phyloP scores from a whole-genome alignment of 164 flowering plant genomes.

The Platanus orientalis region DNA sequence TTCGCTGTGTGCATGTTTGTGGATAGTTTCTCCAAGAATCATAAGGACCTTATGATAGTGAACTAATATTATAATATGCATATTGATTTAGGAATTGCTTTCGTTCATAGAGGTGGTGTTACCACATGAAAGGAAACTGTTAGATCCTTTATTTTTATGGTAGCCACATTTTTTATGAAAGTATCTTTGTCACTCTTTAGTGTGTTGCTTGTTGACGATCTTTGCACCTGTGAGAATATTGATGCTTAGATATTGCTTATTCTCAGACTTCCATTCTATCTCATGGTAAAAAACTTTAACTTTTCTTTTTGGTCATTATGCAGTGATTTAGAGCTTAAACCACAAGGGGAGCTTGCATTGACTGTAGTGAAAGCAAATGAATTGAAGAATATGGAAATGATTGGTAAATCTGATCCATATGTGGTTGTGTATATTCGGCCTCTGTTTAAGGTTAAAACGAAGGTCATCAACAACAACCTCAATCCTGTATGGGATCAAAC shows the following conservation, averaged over 20 bases:
- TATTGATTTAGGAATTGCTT: neutral
- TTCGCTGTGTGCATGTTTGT: neutral
- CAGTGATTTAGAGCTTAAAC: constrained; percentile 98
- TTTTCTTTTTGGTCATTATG: constrained; percentile 18
- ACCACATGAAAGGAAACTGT: no score
- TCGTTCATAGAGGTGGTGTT: no score
- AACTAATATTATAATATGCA: neutral
- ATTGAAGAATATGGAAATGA: constrained; percentile 95
- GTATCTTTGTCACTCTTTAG: neutral
- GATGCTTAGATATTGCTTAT: neutral
- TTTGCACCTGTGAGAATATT: neutral
- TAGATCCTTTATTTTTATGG: neutral
- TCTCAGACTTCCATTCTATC: neutral
- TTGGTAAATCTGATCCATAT: constrained; percentile 98
- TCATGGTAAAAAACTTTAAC: neutral
- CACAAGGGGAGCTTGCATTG: constrained; percentile 71
- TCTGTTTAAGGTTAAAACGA: constrained; percentile 74
- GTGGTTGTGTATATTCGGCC: constrained; percentile 71
- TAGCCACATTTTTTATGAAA: neutral
- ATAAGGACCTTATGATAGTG: neutral
- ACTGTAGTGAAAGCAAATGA: constrained; percentile 72
- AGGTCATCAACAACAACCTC: constrained; percentile 73
- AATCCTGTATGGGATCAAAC: constrained; percentile 91
- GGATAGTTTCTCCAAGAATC: no score
- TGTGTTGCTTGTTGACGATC: neutral